These are phyloP conservation scores for Pyrenochaeta sp. DNA, from an alignment of 2,329 filamentous ascomycete genomes.

Conservation along the genomic window DNA sequence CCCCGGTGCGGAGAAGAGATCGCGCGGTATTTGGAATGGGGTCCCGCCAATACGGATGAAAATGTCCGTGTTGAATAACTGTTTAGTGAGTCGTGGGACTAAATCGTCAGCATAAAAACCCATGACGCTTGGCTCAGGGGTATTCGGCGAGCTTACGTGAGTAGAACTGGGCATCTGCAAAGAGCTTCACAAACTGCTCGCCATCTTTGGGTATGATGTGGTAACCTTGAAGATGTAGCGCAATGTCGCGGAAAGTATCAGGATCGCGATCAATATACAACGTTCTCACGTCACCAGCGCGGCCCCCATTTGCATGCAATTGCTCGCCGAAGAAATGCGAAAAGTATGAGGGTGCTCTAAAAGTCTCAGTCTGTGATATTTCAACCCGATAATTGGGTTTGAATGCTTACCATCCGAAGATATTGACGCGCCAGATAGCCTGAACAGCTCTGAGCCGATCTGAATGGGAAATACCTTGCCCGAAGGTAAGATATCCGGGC, in stretches of 20 bases:
- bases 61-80: slow-evolving; percentile 89
- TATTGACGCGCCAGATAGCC: slow-evolving; percentile 72
- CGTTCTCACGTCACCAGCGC: slow-evolving; percentile 71
- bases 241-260: slow-evolving; percentile 85
- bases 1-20: slow-evolving; percentile 83
- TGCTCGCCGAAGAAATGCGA: slow-evolving; percentile 92
- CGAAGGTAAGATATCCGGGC: slow-evolving; percentile 65
- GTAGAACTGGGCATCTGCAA: slow-evolving; percentile 96
- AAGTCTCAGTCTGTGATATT: slow-evolving; percentile 54
- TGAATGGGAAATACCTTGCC: slow-evolving; percentile 77
- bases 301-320: slow-evolving; percentile 68
- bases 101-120: slow-evolving; percentile 21
- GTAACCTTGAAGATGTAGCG: slow-evolving; percentile 88
- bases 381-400: too few relatives aligned
- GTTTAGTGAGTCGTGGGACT: slow-evolving; percentile 89
- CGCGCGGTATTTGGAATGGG: slow-evolving; percentile 88
- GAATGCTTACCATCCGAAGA: slow-evolving; percentile 71
- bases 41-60: slow-evolving; percentile 88
- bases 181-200: slow-evolving; percentile 87
- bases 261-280: slow-evolving; percentile 96
- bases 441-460: slow-evolving; percentile 73
- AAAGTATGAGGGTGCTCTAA: slow-evolving; percentile 91
- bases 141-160: slow-evolving; percentile 63
- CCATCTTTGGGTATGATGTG: slow-evolving; percentile 83
- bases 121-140: slow-evolving; percentile 2